Evolutionary conservation across 345 rosid genomes (phyloP).

Genomic region (Cardamine resedifolia): DNA sequence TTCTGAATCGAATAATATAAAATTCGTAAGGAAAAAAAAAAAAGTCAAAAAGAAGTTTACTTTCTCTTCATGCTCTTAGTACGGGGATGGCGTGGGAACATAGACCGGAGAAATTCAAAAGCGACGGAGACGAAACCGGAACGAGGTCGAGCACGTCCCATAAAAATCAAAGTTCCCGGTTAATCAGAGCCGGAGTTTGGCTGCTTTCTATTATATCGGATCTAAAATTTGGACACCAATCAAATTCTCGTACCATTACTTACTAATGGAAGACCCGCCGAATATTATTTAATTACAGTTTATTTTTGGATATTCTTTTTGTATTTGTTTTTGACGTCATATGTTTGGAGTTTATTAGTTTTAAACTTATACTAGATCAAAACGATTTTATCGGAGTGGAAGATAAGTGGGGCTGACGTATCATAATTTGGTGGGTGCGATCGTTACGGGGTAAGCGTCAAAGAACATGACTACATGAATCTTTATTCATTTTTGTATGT

Average conservation of each 20-base stretch:
- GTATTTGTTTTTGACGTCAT: neutral
- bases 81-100: constrained; percentile 40
- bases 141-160: constrained; percentile 45
- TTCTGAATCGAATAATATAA: constrained; percentile 7
- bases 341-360: neutral
- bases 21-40: neutral
- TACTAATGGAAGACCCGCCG: neutral
- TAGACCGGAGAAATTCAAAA: constrained; percentile 40
- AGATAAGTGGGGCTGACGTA: neutral
- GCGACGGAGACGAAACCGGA: constrained; percentile 34
- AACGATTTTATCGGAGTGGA: neutral
- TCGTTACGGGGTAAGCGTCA: constrained; percentile 8
- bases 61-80: constrained; percentile 37
- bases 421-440: neutral
- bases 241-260: constrained; percentile 13
- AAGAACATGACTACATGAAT: constrained; percentile 16
- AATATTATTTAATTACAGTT: neutral
- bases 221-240: constrained; percentile 30
- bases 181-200: constrained; percentile 24
- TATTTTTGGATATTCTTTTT: constrained; percentile 10
- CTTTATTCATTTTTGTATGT: constrained; percentile 10
- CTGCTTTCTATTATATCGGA: constrained; percentile 40
- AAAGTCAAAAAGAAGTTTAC: constrained; percentile 26
- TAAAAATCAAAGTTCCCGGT: constrained; percentile 27
- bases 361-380: neutral